Percentiles rank a stretch among this genome's conserved stretches.
Evolutionary conservation across 1,284 basidiomycete species (phyloP).

Genomic region (Anthracocystis walkeri): DNA sequence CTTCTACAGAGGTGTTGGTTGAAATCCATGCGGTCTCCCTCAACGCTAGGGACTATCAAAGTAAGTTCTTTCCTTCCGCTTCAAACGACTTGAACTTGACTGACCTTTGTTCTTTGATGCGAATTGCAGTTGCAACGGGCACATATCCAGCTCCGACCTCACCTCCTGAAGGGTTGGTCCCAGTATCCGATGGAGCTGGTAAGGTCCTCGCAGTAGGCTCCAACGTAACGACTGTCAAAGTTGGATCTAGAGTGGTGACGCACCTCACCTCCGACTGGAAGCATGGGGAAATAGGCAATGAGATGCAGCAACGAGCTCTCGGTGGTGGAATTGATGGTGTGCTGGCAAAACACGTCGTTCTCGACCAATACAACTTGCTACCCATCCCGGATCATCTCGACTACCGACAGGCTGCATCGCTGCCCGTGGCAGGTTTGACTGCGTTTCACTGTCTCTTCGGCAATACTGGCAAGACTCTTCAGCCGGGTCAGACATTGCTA

Average conservation of each 20-base stretch:
- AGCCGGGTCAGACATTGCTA: slow-evolving; percentile 38
- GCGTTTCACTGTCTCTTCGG: slow-evolving; percentile 51
- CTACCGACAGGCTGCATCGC: slow-evolving; percentile 32
- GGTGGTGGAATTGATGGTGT: slow-evolving; percentile 35
- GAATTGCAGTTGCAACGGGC: slow-evolving; percentile 16
- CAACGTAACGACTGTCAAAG: slow-evolving; percentile 22
- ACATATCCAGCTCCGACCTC: slow-evolving; percentile 42
- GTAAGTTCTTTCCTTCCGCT: not conserved
- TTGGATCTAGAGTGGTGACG: slow-evolving; percentile 34
- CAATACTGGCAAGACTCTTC: slow-evolving; percentile 16
- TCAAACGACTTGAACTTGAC: no score
- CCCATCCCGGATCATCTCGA: slow-evolving; percentile 36
- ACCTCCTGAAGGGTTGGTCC: slow-evolving; percentile 22
- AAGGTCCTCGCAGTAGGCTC: slow-evolving; percentile 25
- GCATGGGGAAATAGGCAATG: slow-evolving; percentile 37
- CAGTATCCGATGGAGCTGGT: slow-evolving; percentile 42
- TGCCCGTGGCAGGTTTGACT: slow-evolving; percentile 39
- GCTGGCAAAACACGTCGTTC: slow-evolving; percentile 26
- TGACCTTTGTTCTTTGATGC: no score
- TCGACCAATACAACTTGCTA: slow-evolving; percentile 40
- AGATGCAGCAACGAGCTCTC: slow-evolving; percentile 40
- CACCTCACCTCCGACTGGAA: slow-evolving; percentile 39
- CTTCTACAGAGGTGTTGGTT: slow-evolving; percentile 25
- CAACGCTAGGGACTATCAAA: slow-evolving; percentile 50
- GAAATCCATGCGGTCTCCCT: slow-evolving; percentile 41